Evolutionary conservation across 1,284 basidiomycete genomes (phyloP).

Genomic region (Pseudozyma sp.): DNA sequence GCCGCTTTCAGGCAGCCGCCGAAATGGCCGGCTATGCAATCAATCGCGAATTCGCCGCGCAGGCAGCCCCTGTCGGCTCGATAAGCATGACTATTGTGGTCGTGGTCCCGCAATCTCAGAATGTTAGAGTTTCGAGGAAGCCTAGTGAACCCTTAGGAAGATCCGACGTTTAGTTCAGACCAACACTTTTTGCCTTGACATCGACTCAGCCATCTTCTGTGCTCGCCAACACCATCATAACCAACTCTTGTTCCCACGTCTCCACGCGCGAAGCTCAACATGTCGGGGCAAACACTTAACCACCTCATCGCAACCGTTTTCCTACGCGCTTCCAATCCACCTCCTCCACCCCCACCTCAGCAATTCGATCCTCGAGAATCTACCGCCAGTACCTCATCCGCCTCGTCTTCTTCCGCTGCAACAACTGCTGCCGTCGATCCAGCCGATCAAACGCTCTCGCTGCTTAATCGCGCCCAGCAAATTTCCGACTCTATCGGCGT

Average conservation of each 20-base stretch:
- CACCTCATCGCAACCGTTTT: constrained; percentile 39
- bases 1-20: neutral
- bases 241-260: neutral
- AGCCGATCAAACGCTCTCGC: constrained; percentile 17
- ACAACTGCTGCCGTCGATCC: constrained; percentile 13
- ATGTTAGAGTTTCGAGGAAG: neutral
- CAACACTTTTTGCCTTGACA: constrained; percentile 20
- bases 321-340: constrained; percentile 31
- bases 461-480: constrained; percentile 38
- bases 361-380: constrained; percentile 27
- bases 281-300: constrained; percentile 41
- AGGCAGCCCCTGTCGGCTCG: too few relatives aligned
- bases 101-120: too few relatives aligned
- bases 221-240: neutral
- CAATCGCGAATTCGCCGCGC: too few relatives aligned
- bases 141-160: neutral
- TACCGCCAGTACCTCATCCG: neutral
- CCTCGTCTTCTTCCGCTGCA: constrained; percentile 16
- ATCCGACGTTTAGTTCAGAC: constrained; percentile 8
- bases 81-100: constrained; percentile 18
- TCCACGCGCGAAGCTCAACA: neutral
- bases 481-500: constrained; percentile 52
- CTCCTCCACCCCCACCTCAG: constrained; percentile 27
- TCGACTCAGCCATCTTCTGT: constrained; percentile 13
- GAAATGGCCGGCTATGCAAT: constrained; percentile 13